Evolutionary conservation across 805 yeast species (phyloP), one percentile per base, ranked within the genome.

Genomic region (Hermanozyma aechmeae): DNA sequence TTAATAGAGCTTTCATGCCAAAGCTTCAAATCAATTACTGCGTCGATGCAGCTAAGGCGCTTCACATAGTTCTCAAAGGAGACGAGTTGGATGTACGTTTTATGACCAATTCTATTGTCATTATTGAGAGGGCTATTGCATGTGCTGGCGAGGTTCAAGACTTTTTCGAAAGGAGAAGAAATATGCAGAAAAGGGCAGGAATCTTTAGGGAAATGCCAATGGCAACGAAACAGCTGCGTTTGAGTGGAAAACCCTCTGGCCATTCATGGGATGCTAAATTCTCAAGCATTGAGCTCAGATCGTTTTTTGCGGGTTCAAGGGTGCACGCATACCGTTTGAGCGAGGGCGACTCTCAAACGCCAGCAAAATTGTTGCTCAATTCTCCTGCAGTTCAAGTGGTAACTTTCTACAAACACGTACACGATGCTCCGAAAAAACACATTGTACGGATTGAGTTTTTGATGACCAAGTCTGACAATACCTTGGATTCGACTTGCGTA

Each of bases 381-480:
- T 72, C 95, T 0, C 97, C 97, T 0, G 79, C 83, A 1, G 73
- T 87, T 2, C 62, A 61, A 28, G 61, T 80, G 5, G 64, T 68
- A 3, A 42, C 76, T 0, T 72, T 67, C 33, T 85, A 83, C 45
- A 47, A 51, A 3, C 68, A 64, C 38, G 34, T 43, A 12, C 56
- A 56, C 21, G 33, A 46, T 0, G 17, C 58, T 0, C 23, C 35
- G 0, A 63, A 61, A 30, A 65, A 61, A 27, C 80, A 70, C 41
- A 45, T 37, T 15, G 41, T 77, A 14, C 58, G 65, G 13, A 51
- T 69, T 16, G 81, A 79, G 32, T 58, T 79, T 1, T 51, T 66
- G 7, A 73, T 82, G 8, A 70, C 82, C 12, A 66, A 83, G 1
- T 82, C 96, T 0, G 73, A 72, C 28, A 92, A 92, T 45, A 67